These are phyloP conservation scores for Aspergillus novoparasiticus DNA, from an alignment of 2,329 filamentous ascomycete genomes.

Conservation along the genomic window DNA sequence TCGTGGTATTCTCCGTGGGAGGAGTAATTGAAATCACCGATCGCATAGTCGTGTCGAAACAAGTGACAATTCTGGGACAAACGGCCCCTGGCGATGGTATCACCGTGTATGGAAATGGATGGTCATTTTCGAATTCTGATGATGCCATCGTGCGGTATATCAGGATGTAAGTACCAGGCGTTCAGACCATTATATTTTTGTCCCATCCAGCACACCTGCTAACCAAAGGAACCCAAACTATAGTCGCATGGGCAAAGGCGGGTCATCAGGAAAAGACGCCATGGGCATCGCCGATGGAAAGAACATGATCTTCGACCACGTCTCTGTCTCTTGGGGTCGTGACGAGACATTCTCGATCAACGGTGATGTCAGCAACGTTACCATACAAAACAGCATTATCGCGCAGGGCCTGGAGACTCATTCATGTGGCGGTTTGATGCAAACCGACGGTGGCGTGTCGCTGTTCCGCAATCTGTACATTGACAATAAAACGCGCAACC, in stretches of 20 bases:
- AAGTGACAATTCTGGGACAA: conserved; percentile 54
- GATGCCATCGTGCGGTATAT: conserved; percentile 59
- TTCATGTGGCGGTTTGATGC: conserved; percentile 53
- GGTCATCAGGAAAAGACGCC: conserved; percentile 57
- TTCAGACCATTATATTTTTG: not conserved
- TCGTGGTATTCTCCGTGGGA: conserved; percentile 54
- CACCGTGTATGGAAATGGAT: conserved; percentile 58
- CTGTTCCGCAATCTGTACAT: conserved; percentile 60
- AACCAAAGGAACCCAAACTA: not conserved
- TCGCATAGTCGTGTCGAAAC: conserved; percentile 52
- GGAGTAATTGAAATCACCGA: conserved; percentile 53
- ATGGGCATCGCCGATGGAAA: conserved; percentile 56
- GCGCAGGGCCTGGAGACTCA: conserved; percentile 58
- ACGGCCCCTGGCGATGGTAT: conserved; percentile 54
- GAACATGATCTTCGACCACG: conserved; percentile 61
- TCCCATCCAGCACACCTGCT: not conserved
- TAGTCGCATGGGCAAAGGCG: conserved; percentile 41
- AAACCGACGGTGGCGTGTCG: conserved; percentile 31
- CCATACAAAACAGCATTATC: conserved; percentile 57
- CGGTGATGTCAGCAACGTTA: conserved; percentile 52
- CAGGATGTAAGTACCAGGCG: conserved; percentile 43
- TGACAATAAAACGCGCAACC: conserved; percentile 60
- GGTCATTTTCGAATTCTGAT: conserved; percentile 55
- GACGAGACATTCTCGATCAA: conserved; percentile 58
- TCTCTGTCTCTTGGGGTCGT: conserved; percentile 59